These are phyloP conservation scores for Phytophthora sp. DNA, from an alignment of 352 stramenopile species.

Conservation along the genomic window DNA sequence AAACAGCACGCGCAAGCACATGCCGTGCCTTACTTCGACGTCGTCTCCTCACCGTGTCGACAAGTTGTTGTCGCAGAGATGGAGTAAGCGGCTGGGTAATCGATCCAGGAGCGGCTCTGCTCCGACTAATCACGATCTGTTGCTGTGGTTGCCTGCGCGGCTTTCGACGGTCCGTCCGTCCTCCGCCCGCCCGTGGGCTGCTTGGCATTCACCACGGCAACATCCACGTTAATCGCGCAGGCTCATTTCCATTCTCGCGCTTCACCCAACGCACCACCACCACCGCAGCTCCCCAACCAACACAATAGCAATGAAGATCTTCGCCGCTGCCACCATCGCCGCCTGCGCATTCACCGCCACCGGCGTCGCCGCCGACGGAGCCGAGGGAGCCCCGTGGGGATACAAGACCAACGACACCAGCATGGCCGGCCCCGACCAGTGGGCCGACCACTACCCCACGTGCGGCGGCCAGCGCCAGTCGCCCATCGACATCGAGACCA, in stretches of 20 bases:
- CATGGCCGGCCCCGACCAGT: conserved; percentile 22
- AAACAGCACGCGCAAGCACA: too few species aligned
- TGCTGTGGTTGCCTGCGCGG: too few species aligned
- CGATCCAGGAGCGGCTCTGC: too few species aligned
- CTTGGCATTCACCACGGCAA: too few species aligned
- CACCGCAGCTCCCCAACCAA: not conserved
- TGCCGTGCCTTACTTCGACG: not conserved
- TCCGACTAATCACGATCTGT: too few species aligned
- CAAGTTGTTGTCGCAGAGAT: not conserved
- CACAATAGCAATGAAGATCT: conserved; percentile 18
- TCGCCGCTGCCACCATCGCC: not conserved
- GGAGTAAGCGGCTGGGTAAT: not conserved
- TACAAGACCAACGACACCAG: conserved; percentile 26
- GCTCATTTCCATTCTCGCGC: conserved; percentile 11
- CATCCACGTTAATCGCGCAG: too few species aligned
- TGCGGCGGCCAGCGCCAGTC: conserved; percentile 37
- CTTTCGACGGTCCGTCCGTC: too few species aligned
- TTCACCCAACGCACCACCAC: not conserved
- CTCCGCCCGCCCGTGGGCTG: too few species aligned
- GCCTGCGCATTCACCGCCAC: conserved; percentile 7
- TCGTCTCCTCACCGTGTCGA: not conserved
- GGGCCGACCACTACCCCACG: conserved; percentile 22
- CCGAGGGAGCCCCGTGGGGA: conserved; percentile 9
- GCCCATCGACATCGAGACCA: conserved; percentile 38
- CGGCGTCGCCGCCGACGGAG: conserved; percentile 8